Percentiles rank a stretch among this genome's conserved stretches.
These are phyloP conservation scores for Xerocomus amazonicus DNA, from an alignment of 1,284 basidiomycete genomes.

Conservation along the genomic window DNA sequence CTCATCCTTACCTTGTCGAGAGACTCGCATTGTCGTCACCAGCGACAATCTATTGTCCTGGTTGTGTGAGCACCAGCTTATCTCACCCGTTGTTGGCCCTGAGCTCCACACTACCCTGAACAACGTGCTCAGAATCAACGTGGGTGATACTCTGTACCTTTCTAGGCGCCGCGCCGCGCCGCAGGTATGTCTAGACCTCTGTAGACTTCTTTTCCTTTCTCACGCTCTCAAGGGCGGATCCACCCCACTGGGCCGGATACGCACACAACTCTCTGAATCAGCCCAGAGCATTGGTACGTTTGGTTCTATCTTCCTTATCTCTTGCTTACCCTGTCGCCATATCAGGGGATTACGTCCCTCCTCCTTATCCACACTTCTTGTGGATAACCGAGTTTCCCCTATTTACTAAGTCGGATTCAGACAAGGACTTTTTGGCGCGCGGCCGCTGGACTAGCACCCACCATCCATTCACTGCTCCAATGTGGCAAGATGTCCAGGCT, in stretches of 20 bases:
- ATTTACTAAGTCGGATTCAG: conserved; percentile 84
- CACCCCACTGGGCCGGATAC: conserved; percentile 74
- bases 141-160: conserved; percentile 49
- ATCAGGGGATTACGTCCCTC: conserved; percentile 52
- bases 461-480: conserved; percentile 96
- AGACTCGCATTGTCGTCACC: conserved; percentile 52
- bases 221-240: conserved; percentile 66
- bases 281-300: conserved; percentile 60
- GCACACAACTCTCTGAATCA: conserved; percentile 64
- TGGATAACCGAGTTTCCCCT: conserved; percentile 97
- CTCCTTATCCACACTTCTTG: conserved; percentile 73
- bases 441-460: conserved; percentile 90
- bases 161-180: conserved; percentile 42
- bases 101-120: conserved; percentile 28
- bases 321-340: conserved; percentile 7
- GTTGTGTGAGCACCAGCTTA: conserved; percentile 38
- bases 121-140: conserved; percentile 24
- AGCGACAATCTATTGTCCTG: conserved; percentile 43
- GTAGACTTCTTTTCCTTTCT: conserved; percentile 12
- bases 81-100: conserved; percentile 27
- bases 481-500: conserved; percentile 78
- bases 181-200: conserved; percentile 36
- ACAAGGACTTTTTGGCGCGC: conserved; percentile 81
- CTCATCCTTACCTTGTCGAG: conserved; percentile 7
- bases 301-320: conserved; percentile 5